Conservation (phyloP, 2,329 filamentous ascomycete genomes). For the Nemania sp. region DNA sequence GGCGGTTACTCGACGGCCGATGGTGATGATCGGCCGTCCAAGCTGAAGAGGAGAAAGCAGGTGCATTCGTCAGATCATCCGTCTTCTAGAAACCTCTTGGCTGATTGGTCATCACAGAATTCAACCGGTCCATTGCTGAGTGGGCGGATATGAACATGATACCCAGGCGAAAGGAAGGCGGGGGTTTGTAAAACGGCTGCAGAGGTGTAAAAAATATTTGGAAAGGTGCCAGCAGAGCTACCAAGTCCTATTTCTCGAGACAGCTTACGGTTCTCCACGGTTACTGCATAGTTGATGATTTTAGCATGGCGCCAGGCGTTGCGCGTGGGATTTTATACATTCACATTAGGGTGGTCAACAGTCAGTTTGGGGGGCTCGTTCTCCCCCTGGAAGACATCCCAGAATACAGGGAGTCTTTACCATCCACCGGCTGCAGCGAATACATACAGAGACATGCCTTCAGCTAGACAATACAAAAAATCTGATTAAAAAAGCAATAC, state of each 20-base stretch:
- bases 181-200: conserved; percentile 24
- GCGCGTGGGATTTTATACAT: conserved; percentile 22
- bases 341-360: conserved; percentile 23
- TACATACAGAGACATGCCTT: conserved; percentile 10
- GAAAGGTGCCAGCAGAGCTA: conserved; percentile 13
- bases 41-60: conserved; percentile 69
- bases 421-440: conserved; percentile 2
- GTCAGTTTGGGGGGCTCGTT: conserved; percentile 5
- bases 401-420: background rate
- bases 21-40: conserved; percentile 61
- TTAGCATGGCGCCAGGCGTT: conserved; percentile 47
- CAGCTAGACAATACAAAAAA: conserved; percentile 24
- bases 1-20: conserved; percentile 74
- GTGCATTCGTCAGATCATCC: conserved; percentile 47
- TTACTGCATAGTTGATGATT: conserved; percentile 39
- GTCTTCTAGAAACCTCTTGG: conserved; percentile 40
- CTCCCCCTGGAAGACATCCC: conserved; percentile 3
- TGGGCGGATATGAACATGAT: conserved; percentile 58
- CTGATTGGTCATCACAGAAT: conserved; percentile 53
- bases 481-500: conserved; percentile 3
- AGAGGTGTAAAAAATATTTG: conserved; percentile 29
- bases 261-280: conserved; percentile 16
- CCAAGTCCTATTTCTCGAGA: conserved; percentile 3
- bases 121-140: conserved; percentile 49
- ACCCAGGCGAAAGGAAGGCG: conserved; percentile 38